Evolutionary conservation across 2,329 filamentous ascomycete genomes (phyloP).

Genomic region (Akanthomyces uredinophilus): DNA sequence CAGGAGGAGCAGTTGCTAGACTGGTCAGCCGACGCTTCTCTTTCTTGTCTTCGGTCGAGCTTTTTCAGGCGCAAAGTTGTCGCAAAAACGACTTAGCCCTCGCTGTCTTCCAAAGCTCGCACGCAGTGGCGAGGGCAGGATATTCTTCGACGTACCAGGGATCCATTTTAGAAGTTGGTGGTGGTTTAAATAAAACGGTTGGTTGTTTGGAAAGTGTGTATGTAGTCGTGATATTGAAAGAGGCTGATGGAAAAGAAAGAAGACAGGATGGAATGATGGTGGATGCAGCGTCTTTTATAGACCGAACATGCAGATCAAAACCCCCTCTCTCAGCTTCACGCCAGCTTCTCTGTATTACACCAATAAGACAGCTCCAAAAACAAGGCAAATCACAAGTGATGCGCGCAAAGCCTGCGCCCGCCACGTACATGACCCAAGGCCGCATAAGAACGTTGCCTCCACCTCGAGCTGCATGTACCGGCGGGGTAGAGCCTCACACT

Average conservation of each 20-base stretch:
- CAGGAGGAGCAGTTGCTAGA: constrained; percentile 20
- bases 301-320: background rate
- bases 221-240: background rate
- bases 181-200: background rate
- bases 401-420: constrained; percentile 1
- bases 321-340: constrained; percentile 1
- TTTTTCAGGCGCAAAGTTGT: background rate
- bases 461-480: constrained; percentile 4
- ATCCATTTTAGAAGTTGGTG: constrained; percentile 5
- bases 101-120: background rate
- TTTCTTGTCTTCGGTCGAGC: too few relatives aligned
- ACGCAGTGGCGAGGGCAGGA: background rate
- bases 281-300: constrained; percentile 10
- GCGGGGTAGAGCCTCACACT: constrained; percentile 10
- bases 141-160: constrained; percentile 8
- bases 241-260: background rate
- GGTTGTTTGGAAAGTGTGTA: background rate
- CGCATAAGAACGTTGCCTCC: constrained; percentile 10
- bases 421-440: background rate
- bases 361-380: constrained; percentile 3
- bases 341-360: background rate
- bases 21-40: background rate
- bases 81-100: background rate
- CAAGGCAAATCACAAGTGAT: constrained; percentile 9
- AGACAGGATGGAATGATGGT: background rate